A percentile compares a stretch with the other conserved stretches of the same genome.
Evolutionary conservation across 164 flowering plant genomes (phyloP).

Genomic region (Macadamia integrifolia): DNA sequence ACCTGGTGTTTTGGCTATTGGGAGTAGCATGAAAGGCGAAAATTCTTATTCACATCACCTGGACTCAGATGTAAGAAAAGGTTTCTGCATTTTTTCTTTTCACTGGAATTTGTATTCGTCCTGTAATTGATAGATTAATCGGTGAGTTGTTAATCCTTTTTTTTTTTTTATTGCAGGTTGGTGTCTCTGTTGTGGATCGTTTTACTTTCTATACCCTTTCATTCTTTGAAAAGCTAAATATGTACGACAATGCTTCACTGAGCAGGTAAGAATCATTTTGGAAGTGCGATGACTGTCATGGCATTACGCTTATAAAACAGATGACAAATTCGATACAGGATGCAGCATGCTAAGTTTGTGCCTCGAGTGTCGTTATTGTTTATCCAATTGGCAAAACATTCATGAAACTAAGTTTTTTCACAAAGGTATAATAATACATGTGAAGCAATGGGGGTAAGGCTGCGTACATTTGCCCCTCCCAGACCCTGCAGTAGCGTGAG

Average conservation of each 20-base stretch:
- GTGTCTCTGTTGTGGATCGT: constrained; percentile 97
- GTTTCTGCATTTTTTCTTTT: constrained; percentile 1
- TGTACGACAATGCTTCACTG: constrained; percentile 86
- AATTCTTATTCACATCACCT: constrained; percentile 98
- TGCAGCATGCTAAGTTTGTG: too few relatives aligned
- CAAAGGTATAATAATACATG: too few relatives aligned
- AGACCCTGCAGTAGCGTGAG: too few relatives aligned
- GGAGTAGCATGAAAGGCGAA: constrained; percentile 98
- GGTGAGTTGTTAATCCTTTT: not conserved
- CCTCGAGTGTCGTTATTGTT: not conserved
- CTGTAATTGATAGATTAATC: not conserved
- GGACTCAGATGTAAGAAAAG: constrained; percentile 84
- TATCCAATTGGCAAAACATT: too few relatives aligned
- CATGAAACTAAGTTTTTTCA: too few relatives aligned
- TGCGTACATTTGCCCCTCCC: too few relatives aligned
- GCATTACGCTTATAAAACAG: not conserved
- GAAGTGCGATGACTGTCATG: not conserved
- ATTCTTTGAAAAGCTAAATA: constrained; percentile 90
- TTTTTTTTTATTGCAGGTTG: constrained; percentile 54
- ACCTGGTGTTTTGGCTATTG: constrained; percentile 98
- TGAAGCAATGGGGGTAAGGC: too few relatives aligned
- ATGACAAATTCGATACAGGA: not conserved
- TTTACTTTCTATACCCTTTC: constrained; percentile 95
- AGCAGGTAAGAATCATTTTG: constrained; percentile 51
- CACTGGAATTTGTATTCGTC: not conserved